A percentile compares a stretch with the other conserved stretches of the same genome.
Conservation (phyloP, 805 yeast genomes). For the Cyberlindnera xylosilytica region DNA sequence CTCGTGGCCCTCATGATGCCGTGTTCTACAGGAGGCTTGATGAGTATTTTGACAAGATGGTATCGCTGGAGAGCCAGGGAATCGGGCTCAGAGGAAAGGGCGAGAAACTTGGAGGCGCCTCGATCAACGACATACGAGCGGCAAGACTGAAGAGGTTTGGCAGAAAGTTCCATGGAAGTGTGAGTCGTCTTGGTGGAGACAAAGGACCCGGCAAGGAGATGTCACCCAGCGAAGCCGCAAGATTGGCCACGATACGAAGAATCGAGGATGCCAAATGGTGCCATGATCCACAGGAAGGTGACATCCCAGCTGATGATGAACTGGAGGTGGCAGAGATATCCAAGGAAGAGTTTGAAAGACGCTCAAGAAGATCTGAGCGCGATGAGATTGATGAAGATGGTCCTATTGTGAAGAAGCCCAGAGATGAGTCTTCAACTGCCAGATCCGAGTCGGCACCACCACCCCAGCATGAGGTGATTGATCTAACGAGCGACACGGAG, state of each 20-base stretch:
- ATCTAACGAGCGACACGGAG: no score
- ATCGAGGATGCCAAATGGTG: conserved; percentile 51
- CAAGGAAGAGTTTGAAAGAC: neutral
- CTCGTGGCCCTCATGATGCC: conserved; percentile 75
- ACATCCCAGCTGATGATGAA: conserved; percentile 44
- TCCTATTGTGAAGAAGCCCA: no score
- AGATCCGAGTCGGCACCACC: no score
- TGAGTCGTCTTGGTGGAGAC: no score
- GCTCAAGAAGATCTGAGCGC: neutral
- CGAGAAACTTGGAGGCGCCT: conserved; percentile 27
- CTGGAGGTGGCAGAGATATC: conserved; percentile 29
- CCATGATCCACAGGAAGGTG: conserved; percentile 27
- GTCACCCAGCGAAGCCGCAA: conserved; percentile 18
- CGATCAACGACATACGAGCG: conserved; percentile 29
- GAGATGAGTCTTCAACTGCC: no score
- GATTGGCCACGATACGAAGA: conserved; percentile 2
- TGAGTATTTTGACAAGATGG: conserved; percentile 39
- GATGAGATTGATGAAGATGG: no score
- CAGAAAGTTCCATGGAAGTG: conserved; percentile 18
- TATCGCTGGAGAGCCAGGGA: conserved; percentile 39
- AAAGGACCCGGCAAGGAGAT: no score
- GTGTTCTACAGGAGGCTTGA: conserved; percentile 66
- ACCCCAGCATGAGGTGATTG: no score
- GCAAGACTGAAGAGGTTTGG: conserved; percentile 41
- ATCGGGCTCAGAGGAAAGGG: no score